Evolutionary conservation across 2,329 filamentous ascomycete genomes (phyloP).

Genomic region (Aspergillus brunneoviolaceus): DNA sequence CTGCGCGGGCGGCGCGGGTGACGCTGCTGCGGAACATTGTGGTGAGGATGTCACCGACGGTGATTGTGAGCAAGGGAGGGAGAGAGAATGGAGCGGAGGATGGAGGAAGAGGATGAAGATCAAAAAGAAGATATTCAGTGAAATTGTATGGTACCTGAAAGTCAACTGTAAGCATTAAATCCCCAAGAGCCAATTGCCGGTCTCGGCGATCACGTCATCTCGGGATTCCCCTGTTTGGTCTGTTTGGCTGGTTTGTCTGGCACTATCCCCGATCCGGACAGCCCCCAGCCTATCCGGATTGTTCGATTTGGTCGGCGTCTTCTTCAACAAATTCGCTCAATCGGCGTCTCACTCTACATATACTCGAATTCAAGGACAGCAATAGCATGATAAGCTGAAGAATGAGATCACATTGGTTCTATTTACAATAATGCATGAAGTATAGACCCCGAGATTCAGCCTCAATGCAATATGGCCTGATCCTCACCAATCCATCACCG

Average conservation of each 20-base stretch:
- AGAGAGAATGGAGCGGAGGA: not conserved
- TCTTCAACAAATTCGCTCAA: not conserved
- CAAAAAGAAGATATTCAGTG: constrained; percentile 27
- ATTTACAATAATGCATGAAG: no score
- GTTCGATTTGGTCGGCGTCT: not conserved
- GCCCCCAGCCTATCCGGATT: not conserved
- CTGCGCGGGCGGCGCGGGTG: constrained; percentile 24
- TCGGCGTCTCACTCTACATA: not conserved
- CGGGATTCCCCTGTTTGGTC: not conserved
- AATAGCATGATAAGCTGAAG: no score
- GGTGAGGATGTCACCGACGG: not conserved
- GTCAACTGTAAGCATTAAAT: not conserved
- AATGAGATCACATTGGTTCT: no score
- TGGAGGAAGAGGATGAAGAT: constrained; percentile 7
- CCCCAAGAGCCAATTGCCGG: not conserved
- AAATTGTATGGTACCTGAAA: not conserved
- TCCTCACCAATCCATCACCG: not conserved
- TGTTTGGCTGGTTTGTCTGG: not conserved
- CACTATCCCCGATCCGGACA: no score
- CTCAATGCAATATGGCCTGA: not conserved
- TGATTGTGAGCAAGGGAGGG: not conserved
- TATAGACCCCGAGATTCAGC: no score
- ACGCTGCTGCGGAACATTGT: constrained; percentile 30
- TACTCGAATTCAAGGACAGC: not conserved
- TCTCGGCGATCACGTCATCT: not conserved